phyloP scores from a whole-genome alignment of 768 basidiomycete genomes.

The Hysterangium stoloniferum region DNA sequence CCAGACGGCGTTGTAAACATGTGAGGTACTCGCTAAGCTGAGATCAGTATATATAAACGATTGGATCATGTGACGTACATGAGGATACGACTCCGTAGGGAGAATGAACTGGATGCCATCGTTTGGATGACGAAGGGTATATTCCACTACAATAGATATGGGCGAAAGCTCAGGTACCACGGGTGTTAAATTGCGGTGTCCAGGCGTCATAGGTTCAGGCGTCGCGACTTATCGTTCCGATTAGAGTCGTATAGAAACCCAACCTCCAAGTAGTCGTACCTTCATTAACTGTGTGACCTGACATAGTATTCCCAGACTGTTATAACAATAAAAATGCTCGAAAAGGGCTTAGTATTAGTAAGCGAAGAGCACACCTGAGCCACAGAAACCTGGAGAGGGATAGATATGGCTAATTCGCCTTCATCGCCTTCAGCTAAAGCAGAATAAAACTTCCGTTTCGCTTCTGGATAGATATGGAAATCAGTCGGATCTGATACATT shows the following conservation, averaged over 20 bases:
- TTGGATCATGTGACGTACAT: slow-evolving; percentile 43
- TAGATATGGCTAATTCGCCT: slow-evolving; percentile 87
- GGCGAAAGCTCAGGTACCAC: slow-evolving; percentile 62
- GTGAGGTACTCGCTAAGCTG: slow-evolving; percentile 77
- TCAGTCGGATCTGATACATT: slow-evolving; percentile 62
- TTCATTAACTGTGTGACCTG: slow-evolving; percentile 45
- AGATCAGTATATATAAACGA: slow-evolving; percentile 7
- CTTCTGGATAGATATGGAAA: slow-evolving; percentile 83
- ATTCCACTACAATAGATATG: slow-evolving; percentile 67
- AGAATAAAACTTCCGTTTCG: slow-evolving; percentile 87
- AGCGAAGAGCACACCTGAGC: slow-evolving; percentile 47
- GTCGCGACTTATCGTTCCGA: slow-evolving; percentile 45
- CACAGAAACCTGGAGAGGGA: slow-evolving; percentile 65
- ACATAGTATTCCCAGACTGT: slow-evolving; percentile 19
- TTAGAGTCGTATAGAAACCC: neutral
- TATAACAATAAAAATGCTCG: slow-evolving; percentile 16
- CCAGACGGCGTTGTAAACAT: slow-evolving; percentile 83
- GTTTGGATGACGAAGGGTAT: slow-evolving; percentile 73
- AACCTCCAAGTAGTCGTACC: slow-evolving; percentile 32
- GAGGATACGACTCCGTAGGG: slow-evolving; percentile 75
- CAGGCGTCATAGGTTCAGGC: slow-evolving; percentile 75
- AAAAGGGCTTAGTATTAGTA: slow-evolving; percentile 18
- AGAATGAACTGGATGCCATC: slow-evolving; percentile 82
- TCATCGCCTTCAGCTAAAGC: slow-evolving; percentile 89
- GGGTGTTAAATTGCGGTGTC: slow-evolving; percentile 28